These are phyloP conservation scores for Rhododendron vialii DNA, from an alignment of 148 eudicot genomes.

Conservation along the genomic window DNA sequence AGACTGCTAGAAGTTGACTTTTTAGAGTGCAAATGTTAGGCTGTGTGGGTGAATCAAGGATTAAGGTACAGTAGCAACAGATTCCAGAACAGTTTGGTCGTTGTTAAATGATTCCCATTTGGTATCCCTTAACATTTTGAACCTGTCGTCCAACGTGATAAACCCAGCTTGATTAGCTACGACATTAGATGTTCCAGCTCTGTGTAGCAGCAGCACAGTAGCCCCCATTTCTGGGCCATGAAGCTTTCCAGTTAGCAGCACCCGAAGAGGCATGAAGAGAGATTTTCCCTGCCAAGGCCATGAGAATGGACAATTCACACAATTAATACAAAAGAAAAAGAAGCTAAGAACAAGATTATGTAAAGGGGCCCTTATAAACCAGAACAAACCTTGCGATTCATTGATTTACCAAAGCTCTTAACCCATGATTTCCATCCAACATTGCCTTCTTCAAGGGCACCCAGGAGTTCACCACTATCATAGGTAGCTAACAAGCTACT, in stretches of 20 bases:
- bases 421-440: constrained; percentile 91
- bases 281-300: constrained; percentile 68
- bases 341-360: neutral
- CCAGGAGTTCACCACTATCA: constrained; percentile 65
- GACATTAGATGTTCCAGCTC: constrained; percentile 47
- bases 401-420: constrained; percentile 74
- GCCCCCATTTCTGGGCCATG: constrained; percentile 95
- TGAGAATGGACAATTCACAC: neutral
- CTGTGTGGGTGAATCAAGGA: neutral
- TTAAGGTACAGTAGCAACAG: constrained; percentile 28
- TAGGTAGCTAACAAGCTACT: constrained; percentile 65
- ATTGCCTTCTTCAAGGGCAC: constrained; percentile 76
- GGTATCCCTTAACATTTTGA: constrained; percentile 55
- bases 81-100: constrained; percentile 30
- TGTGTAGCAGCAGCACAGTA: constrained; percentile 51
- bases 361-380: neutral
- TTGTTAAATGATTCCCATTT: constrained; percentile 60
- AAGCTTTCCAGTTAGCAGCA: constrained; percentile 78
- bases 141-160: constrained; percentile 59
- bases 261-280: constrained; percentile 92
- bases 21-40: neutral
- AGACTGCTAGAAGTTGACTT: neutral
- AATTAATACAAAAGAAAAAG: neutral
- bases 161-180: constrained; percentile 55
- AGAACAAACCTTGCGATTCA: constrained; percentile 81